These are phyloP conservation scores for Knufia petricola DNA, from an alignment of 2,329 filamentous ascomycete species.

Conservation along the genomic window DNA sequence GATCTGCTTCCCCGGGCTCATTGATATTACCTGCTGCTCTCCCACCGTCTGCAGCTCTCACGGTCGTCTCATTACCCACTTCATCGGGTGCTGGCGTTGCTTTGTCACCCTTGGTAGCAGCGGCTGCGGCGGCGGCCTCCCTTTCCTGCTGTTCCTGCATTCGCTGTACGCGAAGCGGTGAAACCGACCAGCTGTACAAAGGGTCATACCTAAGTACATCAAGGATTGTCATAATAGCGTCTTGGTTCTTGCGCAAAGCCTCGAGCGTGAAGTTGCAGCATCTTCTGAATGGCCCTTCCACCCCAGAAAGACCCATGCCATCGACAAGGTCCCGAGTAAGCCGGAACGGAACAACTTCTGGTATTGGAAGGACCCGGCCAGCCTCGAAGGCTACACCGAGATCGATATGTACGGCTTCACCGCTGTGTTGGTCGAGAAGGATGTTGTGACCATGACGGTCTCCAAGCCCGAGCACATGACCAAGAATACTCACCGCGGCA, in stretches of 20 bases:
- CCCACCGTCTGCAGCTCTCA: not conserved
- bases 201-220: slow-evolving; percentile 98
- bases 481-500: slow-evolving; percentile 88
- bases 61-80: slow-evolving; percentile 24
- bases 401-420: slow-evolving; percentile 94
- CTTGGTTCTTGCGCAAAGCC: slow-evolving; percentile 85
- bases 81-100: slow-evolving; percentile 20
- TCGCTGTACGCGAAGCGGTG: slow-evolving; percentile 54
- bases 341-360: slow-evolving; percentile 91
- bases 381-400: slow-evolving; percentile 95
- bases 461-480: slow-evolving; percentile 83
- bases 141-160: slow-evolving; percentile 51
- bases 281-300: slow-evolving; percentile 91
- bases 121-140: slow-evolving; percentile 29
- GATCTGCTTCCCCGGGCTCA: slow-evolving; percentile 69
- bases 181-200: slow-evolving; percentile 89
- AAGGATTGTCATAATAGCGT: slow-evolving; percentile 96
- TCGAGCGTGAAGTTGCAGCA: slow-evolving; percentile 97
- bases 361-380: slow-evolving; percentile 86
- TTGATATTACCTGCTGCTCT: slow-evolving; percentile 32
- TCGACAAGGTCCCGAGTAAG: slow-evolving; percentile 91
- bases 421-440: slow-evolving; percentile 75
- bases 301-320: slow-evolving; percentile 90
- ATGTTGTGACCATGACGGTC: slow-evolving; percentile 97
- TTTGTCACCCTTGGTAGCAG: slow-evolving; percentile 22